Evolutionary conservation across 225 moss, liverwort and hornwort species (phyloP).

Genomic region (Bryum argenteum): DNA sequence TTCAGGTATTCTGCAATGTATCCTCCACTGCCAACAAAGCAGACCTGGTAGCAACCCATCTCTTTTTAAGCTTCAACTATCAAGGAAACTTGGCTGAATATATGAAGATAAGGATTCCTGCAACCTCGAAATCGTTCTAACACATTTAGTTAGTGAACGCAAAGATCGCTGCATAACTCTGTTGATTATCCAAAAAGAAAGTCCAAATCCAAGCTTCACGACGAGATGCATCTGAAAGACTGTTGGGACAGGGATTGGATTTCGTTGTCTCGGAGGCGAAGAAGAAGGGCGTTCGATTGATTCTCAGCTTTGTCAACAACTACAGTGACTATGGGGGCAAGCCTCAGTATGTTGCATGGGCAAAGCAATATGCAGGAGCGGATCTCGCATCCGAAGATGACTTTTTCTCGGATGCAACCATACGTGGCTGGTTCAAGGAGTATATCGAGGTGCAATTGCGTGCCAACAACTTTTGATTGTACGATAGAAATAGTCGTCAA

Average conservation of each 20-base stretch:
- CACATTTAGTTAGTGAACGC: neutral
- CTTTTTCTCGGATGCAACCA: slow-evolving; percentile 56
- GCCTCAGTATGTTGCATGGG: slow-evolving; percentile 64
- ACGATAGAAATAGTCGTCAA: too few relatives aligned
- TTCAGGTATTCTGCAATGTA: slow-evolving; percentile 43
- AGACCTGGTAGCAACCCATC: too few relatives aligned
- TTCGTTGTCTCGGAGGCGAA: slow-evolving; percentile 55
- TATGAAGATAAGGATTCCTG: neutral
- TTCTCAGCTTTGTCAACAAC: slow-evolving; percentile 64
- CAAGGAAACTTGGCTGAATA: neutral
- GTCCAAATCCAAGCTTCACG: too few relatives aligned
- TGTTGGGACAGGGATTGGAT: slow-evolving; percentile 52
- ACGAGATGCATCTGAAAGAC: neutral
- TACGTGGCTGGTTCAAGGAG: slow-evolving; percentile 57
- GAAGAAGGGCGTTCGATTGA: slow-evolving; percentile 46
- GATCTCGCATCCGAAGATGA: slow-evolving; percentile 48
- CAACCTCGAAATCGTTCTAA: neutral
- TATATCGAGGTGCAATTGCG: slow-evolving; percentile 47
- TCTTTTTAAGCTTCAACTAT: neutral
- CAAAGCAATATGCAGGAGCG: slow-evolving; percentile 42
- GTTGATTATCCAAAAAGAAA: neutral
- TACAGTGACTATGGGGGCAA: slow-evolving; percentile 57
- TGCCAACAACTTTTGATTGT: too few relatives aligned
- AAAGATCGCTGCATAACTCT: neutral
- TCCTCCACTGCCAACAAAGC: too few relatives aligned